These are phyloP conservation scores for Sabuloglossum arenarium DNA, from an alignment of 495 filamentous ascomycete species.

Conservation along the genomic window DNA sequence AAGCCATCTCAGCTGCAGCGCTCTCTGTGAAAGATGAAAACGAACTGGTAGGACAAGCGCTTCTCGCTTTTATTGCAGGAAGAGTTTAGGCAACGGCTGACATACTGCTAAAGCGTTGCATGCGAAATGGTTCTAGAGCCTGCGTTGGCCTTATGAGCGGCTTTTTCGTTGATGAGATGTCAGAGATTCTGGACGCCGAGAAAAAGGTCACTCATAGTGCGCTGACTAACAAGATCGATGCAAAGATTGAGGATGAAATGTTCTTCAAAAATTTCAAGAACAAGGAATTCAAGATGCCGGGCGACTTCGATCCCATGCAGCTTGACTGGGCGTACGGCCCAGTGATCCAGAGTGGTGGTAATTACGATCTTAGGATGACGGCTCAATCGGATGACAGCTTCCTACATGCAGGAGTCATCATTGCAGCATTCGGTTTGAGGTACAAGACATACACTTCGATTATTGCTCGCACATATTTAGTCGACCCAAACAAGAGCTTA, in stretches of 20 bases:
- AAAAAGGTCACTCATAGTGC: constrained; percentile 86
- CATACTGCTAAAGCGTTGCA: constrained; percentile 37
- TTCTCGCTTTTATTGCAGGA: constrained; percentile 1
- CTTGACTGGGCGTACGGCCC: constrained; percentile 88
- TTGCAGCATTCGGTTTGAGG: constrained; percentile 72
- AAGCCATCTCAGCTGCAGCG: constrained; percentile 58
- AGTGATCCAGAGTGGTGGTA: constrained; percentile 86
- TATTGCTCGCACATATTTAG: constrained; percentile 81
- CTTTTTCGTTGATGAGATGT: constrained; percentile 97
- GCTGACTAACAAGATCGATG: constrained; percentile 63
- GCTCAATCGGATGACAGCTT: constrained; percentile 57
- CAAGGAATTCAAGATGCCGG: constrained; percentile 58
- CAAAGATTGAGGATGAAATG: constrained; percentile 77
- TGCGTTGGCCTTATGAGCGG: constrained; percentile 81
- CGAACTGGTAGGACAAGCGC: constrained; percentile 39
- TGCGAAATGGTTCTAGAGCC: constrained; percentile 80
- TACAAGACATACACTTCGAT: constrained; percentile 89
- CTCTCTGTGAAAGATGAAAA: constrained; percentile 93
- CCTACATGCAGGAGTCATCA: constrained; percentile 82
- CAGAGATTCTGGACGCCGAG: constrained; percentile 76
- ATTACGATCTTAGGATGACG: constrained; percentile 70
- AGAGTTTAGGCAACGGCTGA: constrained; percentile 5
- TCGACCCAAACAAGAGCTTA: constrained; percentile 87
- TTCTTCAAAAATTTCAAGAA: constrained; percentile 94
- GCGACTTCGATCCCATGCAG: constrained; percentile 73